phyloP scores from a whole-genome alignment of 345 rosid genomes.

The Aquilaria malaccensis region DNA sequence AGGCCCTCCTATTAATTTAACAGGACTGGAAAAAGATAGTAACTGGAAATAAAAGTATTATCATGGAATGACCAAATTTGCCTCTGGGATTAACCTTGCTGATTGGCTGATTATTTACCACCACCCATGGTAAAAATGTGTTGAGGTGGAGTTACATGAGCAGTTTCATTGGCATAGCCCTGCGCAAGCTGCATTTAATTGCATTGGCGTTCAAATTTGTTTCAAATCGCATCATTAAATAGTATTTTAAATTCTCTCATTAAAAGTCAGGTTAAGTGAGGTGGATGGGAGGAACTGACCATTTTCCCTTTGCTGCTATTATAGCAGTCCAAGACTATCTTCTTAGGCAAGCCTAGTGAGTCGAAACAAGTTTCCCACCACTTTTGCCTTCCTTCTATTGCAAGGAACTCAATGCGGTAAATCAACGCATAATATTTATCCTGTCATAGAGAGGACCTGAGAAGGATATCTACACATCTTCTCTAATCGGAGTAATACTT shows the following conservation, averaged over 20 bases:
- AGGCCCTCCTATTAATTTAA: too few species aligned
- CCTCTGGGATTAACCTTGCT: slow-evolving; percentile 18
- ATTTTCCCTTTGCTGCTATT: slow-evolving; percentile 23
- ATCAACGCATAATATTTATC: slow-evolving; percentile 23
- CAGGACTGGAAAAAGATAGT: neutral
- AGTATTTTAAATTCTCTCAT: neutral
- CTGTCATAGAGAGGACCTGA: slow-evolving; percentile 11
- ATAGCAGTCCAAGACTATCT: slow-evolving; percentile 22
- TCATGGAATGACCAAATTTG: neutral
- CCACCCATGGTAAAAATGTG: slow-evolving; percentile 33
- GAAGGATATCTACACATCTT: too few species aligned
- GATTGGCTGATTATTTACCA: slow-evolving; percentile 25
- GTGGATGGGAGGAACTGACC: slow-evolving; percentile 14
- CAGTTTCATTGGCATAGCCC: slow-evolving; percentile 23
- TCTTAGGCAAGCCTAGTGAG: slow-evolving; percentile 17
- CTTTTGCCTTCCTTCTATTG: slow-evolving; percentile 19
- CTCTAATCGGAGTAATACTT: too few species aligned
- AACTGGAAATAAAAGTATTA: neutral
- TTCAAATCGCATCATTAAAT: neutral
- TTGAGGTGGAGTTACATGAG: slow-evolving; percentile 27
- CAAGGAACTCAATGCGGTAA: slow-evolving; percentile 35
- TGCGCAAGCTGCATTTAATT: slow-evolving; percentile 24
- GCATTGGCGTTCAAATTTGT: too few species aligned
- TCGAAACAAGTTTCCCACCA: slow-evolving; percentile 29
- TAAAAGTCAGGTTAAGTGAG: neutral